These are phyloP conservation scores for Aspergillus homomorphus DNA, from an alignment of 495 filamentous ascomycete genomes.

Conservation along the genomic window DNA sequence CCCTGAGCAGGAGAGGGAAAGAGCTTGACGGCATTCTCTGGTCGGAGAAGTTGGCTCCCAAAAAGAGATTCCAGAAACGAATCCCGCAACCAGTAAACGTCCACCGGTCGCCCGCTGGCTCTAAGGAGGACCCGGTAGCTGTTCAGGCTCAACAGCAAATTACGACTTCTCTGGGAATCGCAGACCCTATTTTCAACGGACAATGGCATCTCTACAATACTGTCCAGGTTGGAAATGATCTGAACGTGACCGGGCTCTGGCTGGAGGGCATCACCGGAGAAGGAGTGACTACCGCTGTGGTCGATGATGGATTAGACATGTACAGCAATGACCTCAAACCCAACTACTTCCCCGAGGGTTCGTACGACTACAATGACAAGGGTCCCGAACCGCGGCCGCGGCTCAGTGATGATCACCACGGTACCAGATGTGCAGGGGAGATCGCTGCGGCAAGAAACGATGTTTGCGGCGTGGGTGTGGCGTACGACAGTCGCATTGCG, in stretches of 20 bases:
- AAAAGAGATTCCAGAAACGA: slow-evolving; percentile 74
- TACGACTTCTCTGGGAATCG: slow-evolving; percentile 63
- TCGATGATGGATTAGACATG: slow-evolving; percentile 97
- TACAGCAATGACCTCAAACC: slow-evolving; percentile 89
- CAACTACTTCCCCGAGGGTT: slow-evolving; percentile 88
- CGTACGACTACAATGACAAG: slow-evolving; percentile 93
- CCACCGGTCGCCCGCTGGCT: slow-evolving; percentile 8
- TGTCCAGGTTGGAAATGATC: slow-evolving; percentile 76
- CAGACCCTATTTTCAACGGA: slow-evolving; percentile 84
- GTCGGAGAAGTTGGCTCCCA: slow-evolving; percentile 76
- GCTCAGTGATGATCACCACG: slow-evolving; percentile 79
- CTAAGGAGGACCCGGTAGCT: slow-evolving; percentile 42
- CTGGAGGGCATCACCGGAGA: slow-evolving; percentile 86
- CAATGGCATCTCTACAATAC: slow-evolving; percentile 97
- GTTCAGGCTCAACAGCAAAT: slow-evolving; percentile 59
- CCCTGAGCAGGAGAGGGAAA: slow-evolving; percentile 47
- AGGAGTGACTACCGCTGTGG: slow-evolving; percentile 84
- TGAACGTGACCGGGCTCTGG: slow-evolving; percentile 94
- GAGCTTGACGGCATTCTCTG: slow-evolving; percentile 71
- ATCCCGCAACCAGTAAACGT: slow-evolving; percentile 46
- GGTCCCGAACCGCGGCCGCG: slow-evolving; percentile 72
- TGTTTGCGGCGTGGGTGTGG: slow-evolving; percentile 93
- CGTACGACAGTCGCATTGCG: slow-evolving; percentile 85
- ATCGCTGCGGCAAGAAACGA: slow-evolving; percentile 87
- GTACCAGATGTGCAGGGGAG: slow-evolving; percentile 92